Base-by-base conservation (phyloP, 805 yeast genomes). In the Candida maltosa region DNA sequence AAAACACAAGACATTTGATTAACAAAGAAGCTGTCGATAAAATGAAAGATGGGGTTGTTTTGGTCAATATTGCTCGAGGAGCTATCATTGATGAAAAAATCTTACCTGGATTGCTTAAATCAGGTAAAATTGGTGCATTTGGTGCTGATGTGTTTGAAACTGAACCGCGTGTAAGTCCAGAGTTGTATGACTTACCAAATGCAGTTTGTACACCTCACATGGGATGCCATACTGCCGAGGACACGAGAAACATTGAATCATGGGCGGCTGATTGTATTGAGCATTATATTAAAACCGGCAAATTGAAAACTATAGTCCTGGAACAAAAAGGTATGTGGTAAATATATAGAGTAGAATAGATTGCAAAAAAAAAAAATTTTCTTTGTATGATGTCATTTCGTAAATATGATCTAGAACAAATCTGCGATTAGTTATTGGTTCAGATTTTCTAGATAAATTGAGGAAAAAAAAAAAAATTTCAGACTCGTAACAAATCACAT, bases 31-130 rank as follows among this genome's bases (percentile, higher is more conserved):
- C 80, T 1, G 70, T 88, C 35, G 53, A 61, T 15, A 75, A 80
- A 58, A 80, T 84, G 86, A 88, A 87, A 59, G 75, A 77, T 38
- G 93, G 88, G 23, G 88, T 80, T 21, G 76, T 84, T 11, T 63
- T 81, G 19, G 79, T 86, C 29, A 88, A 88, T 62, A 87, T 95
- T 9, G 93, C 96, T 5, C 75, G 97, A 51, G 97, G 97, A 12
- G 82, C 91, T 4, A 78, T 88, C 26, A 73, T 82, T 44, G 82
- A 84, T 54, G 89, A 84, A 56, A 35, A 53, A 3, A 80, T 80
- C 4, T 54, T 84, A 37, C 65, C 75, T 8, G 64, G 65, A 16
- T 75, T 75, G 6, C 62, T 84, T 46, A 73, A 78, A 47, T 53
- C 63, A 2, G 88, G 89, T 12, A 78, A 81, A 46, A 69, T 84